Percentiles rank a stretch among this genome's conserved stretches.
Conservation (phyloP, 371 early-diverging fungal species). For the Nematocida homosporus region DNA sequence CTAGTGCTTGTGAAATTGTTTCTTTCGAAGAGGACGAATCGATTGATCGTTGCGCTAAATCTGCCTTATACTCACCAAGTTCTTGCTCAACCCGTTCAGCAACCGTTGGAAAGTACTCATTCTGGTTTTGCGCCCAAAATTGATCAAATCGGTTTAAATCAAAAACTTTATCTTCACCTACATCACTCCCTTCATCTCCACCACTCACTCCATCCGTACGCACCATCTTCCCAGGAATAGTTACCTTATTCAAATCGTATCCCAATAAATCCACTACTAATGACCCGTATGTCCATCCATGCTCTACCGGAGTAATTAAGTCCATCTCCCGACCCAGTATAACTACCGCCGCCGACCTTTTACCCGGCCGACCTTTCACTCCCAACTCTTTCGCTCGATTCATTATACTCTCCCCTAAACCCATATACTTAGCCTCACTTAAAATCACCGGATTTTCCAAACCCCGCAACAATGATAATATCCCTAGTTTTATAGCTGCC, state of each 20-base stretch:
- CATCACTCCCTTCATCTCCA: background rate
- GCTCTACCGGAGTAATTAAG: constrained; percentile 81
- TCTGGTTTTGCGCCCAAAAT: constrained; percentile 85
- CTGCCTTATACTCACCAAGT: constrained; percentile 66
- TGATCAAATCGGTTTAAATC: constrained; percentile 79
- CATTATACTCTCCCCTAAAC: background rate
- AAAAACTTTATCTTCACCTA: constrained; percentile 70
- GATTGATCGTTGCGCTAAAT: constrained; percentile 62
- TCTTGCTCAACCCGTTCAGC: constrained; percentile 72
- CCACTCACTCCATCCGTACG: background rate
- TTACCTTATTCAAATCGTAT: constrained; percentile 77
- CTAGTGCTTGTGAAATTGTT: constrained; percentile 75
- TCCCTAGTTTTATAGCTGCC: background rate
- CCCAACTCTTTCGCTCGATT: constrained; percentile 15
- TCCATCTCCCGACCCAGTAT: constrained; percentile 88
- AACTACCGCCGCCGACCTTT: constrained; percentile 72
- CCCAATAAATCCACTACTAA: constrained; percentile 88
- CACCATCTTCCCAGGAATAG: constrained; percentile 68
- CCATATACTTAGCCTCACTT: background rate
- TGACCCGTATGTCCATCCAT: constrained; percentile 93
- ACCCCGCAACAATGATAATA: constrained; percentile 5
- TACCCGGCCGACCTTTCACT: background rate
- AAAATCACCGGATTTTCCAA: background rate
- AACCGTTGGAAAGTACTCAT: constrained; percentile 89
- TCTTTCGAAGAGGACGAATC: constrained; percentile 58